Percentiles rank a stretch among this genome's conserved stretches.
Evolutionary conservation across 2,329 filamentous ascomycete species (phyloP).

Genomic region (Calonectria montana): DNA sequence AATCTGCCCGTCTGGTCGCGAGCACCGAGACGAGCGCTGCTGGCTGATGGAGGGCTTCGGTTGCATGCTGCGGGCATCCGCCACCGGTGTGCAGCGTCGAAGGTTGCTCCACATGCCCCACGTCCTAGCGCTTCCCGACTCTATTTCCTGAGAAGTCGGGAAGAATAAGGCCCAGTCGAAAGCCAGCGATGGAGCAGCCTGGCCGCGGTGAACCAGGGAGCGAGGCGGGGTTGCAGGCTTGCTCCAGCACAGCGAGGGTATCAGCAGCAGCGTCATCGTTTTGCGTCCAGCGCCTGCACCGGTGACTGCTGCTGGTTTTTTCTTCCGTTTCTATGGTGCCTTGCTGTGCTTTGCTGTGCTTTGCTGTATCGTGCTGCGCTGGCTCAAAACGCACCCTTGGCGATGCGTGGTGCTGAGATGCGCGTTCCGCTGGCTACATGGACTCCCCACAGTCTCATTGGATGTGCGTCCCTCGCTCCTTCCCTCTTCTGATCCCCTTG

Average conservation of each 20-base stretch:
- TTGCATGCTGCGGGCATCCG: slow-evolving; percentile 24
- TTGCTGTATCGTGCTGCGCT: slow-evolving; percentile 22
- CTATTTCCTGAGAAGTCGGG: slow-evolving; percentile 6
- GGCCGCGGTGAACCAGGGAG: background rate
- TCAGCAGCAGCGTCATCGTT: slow-evolving; percentile 4
- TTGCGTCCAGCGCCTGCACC: background rate
- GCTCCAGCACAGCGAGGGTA: background rate
- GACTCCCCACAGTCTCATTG: slow-evolving; percentile 12
- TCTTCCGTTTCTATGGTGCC: background rate
- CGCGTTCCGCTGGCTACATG: slow-evolving; percentile 15
- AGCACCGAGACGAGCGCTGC: slow-evolving; percentile 5
- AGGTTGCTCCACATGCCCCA: slow-evolving; percentile 12
- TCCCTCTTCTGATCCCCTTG: slow-evolving; percentile 11
- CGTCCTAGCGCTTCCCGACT: slow-evolving; percentile 1
- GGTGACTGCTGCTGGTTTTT: background rate
- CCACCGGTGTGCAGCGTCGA: slow-evolving; percentile 12
- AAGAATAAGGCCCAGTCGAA: background rate
- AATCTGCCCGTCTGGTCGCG: background rate
- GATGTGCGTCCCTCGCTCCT: background rate
- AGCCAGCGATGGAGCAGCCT: background rate
- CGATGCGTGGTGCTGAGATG: slow-evolving; percentile 27
- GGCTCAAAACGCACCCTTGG: slow-evolving; percentile 19
- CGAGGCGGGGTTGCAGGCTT: background rate
- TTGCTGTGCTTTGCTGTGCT: slow-evolving; percentile 14
- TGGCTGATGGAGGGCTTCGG: slow-evolving; percentile 22